Conservation (phyloP, 2,329 filamentous ascomycete genomes). For the Blastomyces silverae region DNA sequence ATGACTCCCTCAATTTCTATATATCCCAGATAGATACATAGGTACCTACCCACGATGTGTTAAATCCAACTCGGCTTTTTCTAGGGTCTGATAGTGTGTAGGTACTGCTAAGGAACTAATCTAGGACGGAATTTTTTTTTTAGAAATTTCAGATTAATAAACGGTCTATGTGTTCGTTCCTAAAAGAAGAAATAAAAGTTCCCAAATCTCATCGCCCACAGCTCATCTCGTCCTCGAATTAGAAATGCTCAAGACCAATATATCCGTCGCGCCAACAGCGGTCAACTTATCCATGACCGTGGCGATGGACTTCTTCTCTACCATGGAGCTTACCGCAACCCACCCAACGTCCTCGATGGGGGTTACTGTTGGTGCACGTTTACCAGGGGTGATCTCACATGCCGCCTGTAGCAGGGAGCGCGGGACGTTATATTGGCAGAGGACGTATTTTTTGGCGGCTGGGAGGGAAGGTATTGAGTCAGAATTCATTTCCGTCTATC, state of each 20-base stretch:
- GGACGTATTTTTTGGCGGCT: constrained; percentile 83
- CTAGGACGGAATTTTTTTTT: too few species aligned
- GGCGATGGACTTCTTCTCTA: constrained; percentile 78
- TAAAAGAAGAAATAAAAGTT: background rate
- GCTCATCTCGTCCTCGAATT: constrained; percentile 57
- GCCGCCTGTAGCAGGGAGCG: constrained; percentile 61
- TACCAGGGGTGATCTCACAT: constrained; percentile 78
- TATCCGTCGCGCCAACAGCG: constrained; percentile 71
- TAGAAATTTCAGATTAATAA: background rate
- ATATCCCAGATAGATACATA: too few species aligned
- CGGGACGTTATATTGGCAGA: constrained; percentile 94
- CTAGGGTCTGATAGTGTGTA: too few species aligned
- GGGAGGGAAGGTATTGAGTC: background rate
- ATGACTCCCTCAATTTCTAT: too few species aligned
- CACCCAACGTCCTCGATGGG: constrained; percentile 79
- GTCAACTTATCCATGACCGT: constrained; percentile 78
- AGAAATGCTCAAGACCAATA: constrained; percentile 76
- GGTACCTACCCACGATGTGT: too few species aligned
- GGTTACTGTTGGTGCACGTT: constrained; percentile 88
- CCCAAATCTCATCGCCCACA: background rate
- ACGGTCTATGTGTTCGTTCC: background rate
- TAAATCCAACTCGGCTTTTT: too few species aligned
- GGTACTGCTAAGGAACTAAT: too few species aligned
- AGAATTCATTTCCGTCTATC: background rate
- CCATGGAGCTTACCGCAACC: constrained; percentile 94